Evolutionary conservation across 176 grass and related monocot genomes (phyloP), one percentile per base, ranked within the genome.

Genomic region (Eragrostis nindensis): DNA sequence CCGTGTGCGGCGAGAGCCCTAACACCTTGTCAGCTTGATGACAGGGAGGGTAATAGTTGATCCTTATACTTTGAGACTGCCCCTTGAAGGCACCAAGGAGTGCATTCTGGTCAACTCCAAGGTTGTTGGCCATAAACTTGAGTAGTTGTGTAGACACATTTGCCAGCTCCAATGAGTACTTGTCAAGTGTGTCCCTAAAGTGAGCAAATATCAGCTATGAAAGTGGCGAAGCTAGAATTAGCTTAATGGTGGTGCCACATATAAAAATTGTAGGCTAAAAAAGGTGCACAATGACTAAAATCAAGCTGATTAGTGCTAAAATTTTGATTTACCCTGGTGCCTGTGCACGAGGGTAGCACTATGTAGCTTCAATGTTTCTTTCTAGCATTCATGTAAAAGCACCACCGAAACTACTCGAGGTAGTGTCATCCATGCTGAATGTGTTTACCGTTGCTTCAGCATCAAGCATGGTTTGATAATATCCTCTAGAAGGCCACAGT

Each of bases 11-110:
- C 7, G 85, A 89, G 11, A 92, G 69, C 52, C 87, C 93, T 62
- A 96, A 27, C 16, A 92, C 87, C 79, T 88, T 90, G 44, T 90
- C 70, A 44, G 85, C 79, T 53, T 92, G 71, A 22, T 22, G 26
- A 19, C 85, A 92, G 16, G 87, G 90, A 76, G 93, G 90, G 43
- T 95, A 95, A 80, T 95, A 90, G 76, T 92, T 95, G 54, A 95
- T 86, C 57, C 87, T 71, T 17, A 86, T 24, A 19, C 81, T 65
- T 71, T 88, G 90, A 21, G 82, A 50, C 17, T 76, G 30, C 16
- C 68, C 86, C 39, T 89, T 72, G 26, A 87, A 92, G 26, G 81
- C 40, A 36, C 68, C 66, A 1, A 76, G 62, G 75, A 90, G 26
- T 32, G 69, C 70, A 17, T 88, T 82, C 3, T 67, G 46, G 8